Base-by-base conservation (phyloP, 2,329 filamentous ascomycete genomes). In the Didymella sp. region DNA sequence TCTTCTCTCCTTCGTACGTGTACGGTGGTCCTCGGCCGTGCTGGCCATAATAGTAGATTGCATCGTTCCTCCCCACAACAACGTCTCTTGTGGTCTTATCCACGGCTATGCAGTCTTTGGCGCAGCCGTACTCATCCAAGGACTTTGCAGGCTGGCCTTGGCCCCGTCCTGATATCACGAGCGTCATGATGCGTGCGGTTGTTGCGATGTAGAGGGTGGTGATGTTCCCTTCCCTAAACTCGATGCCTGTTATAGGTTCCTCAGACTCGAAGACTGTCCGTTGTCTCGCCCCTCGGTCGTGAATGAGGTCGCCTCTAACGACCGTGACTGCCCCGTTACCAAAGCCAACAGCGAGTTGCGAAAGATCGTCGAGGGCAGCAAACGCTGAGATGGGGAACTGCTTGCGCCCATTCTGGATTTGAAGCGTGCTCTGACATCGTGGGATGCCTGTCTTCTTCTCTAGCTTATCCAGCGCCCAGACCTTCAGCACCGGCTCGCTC, bases 371-470 rank as follows among this genome's bases (percentile, higher is more conserved):
- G 25, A 95, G 86, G 0, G 91, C 89, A 12, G 92, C 86, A 68
- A 99, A 95, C 1, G 94, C 92, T 8, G 92, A 96, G 61, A 97
- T 90, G n/a, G 95, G 95, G 76, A 97, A 98, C 67, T 90, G 92
- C 73, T 94, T 92, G 73, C 91, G 86, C 37, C 90, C 92, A 79
- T 98, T 98, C 73, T 92, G 90, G 63, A 99, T 89, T 21, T 84
- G 87, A 48, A 97, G 79, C 1, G 89, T 95, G 72, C 91, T 96
- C 64, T 96, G 83, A 73, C 95, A 98, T 35, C 89, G 91, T 15
- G 95, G 95, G 60, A 89, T 82, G 38, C 92, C 92, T 4, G 91
- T 96, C 83, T 96, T 98, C 84, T 95, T 98, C 65, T 96, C 92
- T 4, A 89, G 84, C 78, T 93, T 96, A 74, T 98, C 93, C 66